Conservation (phyloP, 345 rosid species). For the Aquilaria yunnanensis region DNA sequence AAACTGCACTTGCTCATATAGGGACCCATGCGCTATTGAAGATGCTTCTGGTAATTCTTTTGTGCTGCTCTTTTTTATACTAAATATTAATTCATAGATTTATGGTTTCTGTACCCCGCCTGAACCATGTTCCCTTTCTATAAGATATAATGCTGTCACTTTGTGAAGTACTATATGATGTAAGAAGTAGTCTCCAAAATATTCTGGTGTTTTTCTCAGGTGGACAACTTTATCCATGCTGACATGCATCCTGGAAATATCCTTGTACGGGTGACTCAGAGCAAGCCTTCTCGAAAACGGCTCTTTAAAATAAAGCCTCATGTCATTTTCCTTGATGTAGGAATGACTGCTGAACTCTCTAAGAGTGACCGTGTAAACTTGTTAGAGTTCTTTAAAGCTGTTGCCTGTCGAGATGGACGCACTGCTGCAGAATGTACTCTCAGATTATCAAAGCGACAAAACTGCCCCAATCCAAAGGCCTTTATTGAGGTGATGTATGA, state of each 20-base stretch:
- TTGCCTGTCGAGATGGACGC: constrained; percentile 87
- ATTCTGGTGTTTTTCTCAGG: constrained; percentile 41
- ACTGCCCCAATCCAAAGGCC: constrained; percentile 82
- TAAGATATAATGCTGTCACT: neutral
- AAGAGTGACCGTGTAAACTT: constrained; percentile 68
- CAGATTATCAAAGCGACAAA: constrained; percentile 78
- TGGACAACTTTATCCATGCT: constrained; percentile 96
- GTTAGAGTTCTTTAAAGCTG: constrained; percentile 86
- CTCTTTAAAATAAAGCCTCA: constrained; percentile 88
- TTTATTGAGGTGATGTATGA: constrained; percentile 52
- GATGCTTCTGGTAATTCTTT: constrained; percentile 78
- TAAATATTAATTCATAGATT: neutral
- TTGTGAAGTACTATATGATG: neutral
- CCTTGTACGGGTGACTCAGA: constrained; percentile 66
- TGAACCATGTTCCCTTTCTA: constrained; percentile 5
- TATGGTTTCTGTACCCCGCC: neutral
- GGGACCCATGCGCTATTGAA: constrained; percentile 97
- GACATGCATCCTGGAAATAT: constrained; percentile 99
- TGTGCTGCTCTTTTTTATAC: neutral
- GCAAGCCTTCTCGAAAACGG: constrained; percentile 50
- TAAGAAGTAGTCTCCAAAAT: neutral
- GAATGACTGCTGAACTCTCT: constrained; percentile 99
- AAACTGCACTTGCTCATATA: constrained; percentile 83
- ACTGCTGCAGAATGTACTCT: constrained; percentile 83
- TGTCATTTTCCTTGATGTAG: constrained; percentile 92